Conservation (phyloP, 768 basidiomycete genomes). For the Tricholoma matsutake region DNA sequence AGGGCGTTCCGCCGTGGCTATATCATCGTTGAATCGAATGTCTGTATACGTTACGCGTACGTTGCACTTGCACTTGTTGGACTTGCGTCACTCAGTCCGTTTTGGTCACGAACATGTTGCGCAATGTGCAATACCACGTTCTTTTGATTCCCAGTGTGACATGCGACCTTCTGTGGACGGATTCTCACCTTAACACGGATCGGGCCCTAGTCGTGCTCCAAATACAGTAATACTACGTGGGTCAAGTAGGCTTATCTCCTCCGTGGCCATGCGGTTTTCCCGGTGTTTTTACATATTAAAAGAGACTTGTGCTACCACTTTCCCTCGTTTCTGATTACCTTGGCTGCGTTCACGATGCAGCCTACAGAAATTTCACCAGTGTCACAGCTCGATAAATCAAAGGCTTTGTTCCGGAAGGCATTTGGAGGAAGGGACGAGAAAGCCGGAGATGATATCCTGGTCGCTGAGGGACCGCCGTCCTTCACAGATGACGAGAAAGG, state of each 20-base stretch:
- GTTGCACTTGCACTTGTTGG: too few species aligned
- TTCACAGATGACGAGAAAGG: conserved; percentile 10
- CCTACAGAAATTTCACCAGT: not conserved
- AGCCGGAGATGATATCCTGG: not conserved
- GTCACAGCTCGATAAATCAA: not conserved
- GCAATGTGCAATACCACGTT: too few species aligned
- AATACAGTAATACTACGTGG: too few species aligned
- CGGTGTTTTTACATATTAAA: not conserved
- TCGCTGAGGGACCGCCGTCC: not conserved
- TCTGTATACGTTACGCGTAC: too few species aligned
- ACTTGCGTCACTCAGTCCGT: too few species aligned
- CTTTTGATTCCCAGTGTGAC: too few species aligned
- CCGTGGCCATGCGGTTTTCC: not conserved
- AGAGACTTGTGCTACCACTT: not conserved
- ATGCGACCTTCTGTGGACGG: too few species aligned
- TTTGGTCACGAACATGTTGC: too few species aligned
- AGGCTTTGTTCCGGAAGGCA: not conserved
- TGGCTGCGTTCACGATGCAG: not conserved
- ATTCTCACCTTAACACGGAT: too few species aligned
- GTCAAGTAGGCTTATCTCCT: not conserved
- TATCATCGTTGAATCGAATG: too few species aligned
- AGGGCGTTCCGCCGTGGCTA: too few species aligned
- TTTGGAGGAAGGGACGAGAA: not conserved
- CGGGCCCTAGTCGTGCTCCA: too few species aligned
- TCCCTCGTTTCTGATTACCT: not conserved